Evolutionary conservation across 768 basidiomycete species (phyloP), one percentile per base, ranked within the genome.

Genomic region (Rhizopogon salebrosus): DNA sequence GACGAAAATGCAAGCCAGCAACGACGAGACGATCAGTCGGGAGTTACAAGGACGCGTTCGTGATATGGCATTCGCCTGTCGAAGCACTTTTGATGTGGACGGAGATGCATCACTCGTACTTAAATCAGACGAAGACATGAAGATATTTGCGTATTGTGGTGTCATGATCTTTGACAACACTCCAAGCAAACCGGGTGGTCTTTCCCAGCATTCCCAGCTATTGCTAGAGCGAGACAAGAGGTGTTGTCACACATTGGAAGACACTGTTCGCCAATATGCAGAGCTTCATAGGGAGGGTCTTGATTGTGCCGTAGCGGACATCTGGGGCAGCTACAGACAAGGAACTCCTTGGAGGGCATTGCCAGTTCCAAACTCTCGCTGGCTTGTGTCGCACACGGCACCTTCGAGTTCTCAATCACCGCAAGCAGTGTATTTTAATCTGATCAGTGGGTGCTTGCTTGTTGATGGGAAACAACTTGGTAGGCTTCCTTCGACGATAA

Each of bases 31-130:
- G 2, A 41, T 36, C 18, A 55, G 41, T n/a, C 48, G 57, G 6
- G 60, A 64, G 2, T 24, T 57, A 18, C 58, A 62, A 36, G 52
- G 49, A 9, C 64, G 62, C 14, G 55, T 74, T 23, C 64, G 70
- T 27, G 71, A 74, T 41, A 63, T 69, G 29, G 75, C 75, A 1
- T 62, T 64, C 2, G 65, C 66, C 14, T 79, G 77, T 57, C 66
- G 76, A 18, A 60, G 64, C 18, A 65, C 58, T 0, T 66, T 66
- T n/a, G 58, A 72, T 34, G 66, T 68, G 0, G 65, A 60, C 31
- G 34, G 53, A 3, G 23, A 35, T 0, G 18, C 58, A 38, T 43
- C 10, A 1, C n/a, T 16, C 8, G 48, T 69, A 1, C 53, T 73
- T n/a, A 18, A 18, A 9, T 58, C 57, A 1, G 41, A 52, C 11